phyloP scores from a whole-genome alignment of 305 asterid genomes.

The Fraxinus greggii region DNA sequence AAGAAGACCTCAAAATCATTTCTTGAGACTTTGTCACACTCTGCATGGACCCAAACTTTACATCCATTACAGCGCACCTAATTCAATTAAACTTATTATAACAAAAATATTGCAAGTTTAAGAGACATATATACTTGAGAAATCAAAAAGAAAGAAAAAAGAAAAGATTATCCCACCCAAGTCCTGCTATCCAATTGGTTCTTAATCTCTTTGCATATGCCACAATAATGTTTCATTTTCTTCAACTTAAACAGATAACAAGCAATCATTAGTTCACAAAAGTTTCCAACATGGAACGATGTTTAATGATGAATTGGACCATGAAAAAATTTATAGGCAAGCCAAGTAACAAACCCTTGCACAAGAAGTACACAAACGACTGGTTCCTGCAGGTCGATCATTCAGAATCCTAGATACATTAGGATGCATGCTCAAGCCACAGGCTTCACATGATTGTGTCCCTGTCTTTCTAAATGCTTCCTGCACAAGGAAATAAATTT shows the following conservation, averaged over 20 bases:
- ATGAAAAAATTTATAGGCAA: slow-evolving; percentile 12
- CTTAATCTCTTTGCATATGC: slow-evolving; percentile 91
- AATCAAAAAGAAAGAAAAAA: slow-evolving; percentile 17
- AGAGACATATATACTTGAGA: slow-evolving; percentile 20
- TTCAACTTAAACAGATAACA: slow-evolving; percentile 60
- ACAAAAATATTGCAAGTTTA: not conserved
- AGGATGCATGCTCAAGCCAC: slow-evolving; percentile 64
- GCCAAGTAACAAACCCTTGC: slow-evolving; percentile 71
- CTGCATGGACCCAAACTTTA: slow-evolving; percentile 95
- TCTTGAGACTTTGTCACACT: slow-evolving; percentile 78
- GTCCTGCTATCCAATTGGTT: slow-evolving; percentile 77
- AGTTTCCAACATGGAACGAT: slow-evolving; percentile 20
- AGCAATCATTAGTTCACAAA: slow-evolving; percentile 21
- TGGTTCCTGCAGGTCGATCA: slow-evolving; percentile 49
- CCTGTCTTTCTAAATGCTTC: slow-evolving; percentile 48
- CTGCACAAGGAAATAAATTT: slow-evolving; percentile 38
- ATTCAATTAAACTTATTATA: slow-evolving; percentile 18
- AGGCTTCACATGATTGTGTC: slow-evolving; percentile 73
- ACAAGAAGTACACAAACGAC: slow-evolving; percentile 82
- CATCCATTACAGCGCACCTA: slow-evolving; percentile 94
- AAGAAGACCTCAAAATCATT: slow-evolving; percentile 54
- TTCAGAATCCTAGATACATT: slow-evolving; percentile 49
- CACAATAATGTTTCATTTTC: slow-evolving; percentile 84
- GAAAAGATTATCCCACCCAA: slow-evolving; percentile 67
- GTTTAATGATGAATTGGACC: slow-evolving; percentile 23